Evolutionary conservation across 306 rosid genomes (phyloP), one percentile per base, ranked within the genome.

Genomic region (Clitoria ternatea): DNA sequence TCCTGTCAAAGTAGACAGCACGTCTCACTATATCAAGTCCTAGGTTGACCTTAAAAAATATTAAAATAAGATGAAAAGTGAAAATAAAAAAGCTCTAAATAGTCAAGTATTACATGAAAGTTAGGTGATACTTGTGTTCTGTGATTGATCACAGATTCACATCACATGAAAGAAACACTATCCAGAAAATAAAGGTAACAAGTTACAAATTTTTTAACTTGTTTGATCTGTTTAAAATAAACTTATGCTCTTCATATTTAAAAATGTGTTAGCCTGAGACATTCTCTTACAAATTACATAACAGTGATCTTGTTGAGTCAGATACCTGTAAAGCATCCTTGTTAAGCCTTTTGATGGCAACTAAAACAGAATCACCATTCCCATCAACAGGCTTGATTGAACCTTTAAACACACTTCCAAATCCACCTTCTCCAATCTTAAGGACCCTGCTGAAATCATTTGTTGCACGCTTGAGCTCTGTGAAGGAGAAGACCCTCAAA

Each of bases 351-450:
- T 92, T 92, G 74, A 92, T 85, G 43, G 96, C 98, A 66, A 88
- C 96, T 3, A 56, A 18, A 22, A 88, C 13, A n/a, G 77, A 50
- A 15, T 78, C 84, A 1, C 85, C 92, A 61, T 80, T 84, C 59
- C 80, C 89, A 59, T 75, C 83, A 79, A 66, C 73, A 65, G 91
- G 84, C 71, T 84, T 81, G 60, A 90, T 86, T 69, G 90, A 86
- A 48, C 87, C 96, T 80, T 85, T 90, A 65, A 76, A 92, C 0
- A 92, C 98, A 72, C 83, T 86, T 35, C 98, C 97, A 76, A 92
- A 92, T 66, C 98, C 98, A 35, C 98, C 98, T 84, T 92, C 96
- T 10, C 98, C 97, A 17, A 90, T 86, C 86, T 90, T 86, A 52
- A 74, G 80, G 60, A 88, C 80, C 80, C 85, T 82, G 55, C 49